Evolutionary conservation across 129 eudicot species (phyloP).

Genomic region (Gnaphalium uliginosum): DNA sequence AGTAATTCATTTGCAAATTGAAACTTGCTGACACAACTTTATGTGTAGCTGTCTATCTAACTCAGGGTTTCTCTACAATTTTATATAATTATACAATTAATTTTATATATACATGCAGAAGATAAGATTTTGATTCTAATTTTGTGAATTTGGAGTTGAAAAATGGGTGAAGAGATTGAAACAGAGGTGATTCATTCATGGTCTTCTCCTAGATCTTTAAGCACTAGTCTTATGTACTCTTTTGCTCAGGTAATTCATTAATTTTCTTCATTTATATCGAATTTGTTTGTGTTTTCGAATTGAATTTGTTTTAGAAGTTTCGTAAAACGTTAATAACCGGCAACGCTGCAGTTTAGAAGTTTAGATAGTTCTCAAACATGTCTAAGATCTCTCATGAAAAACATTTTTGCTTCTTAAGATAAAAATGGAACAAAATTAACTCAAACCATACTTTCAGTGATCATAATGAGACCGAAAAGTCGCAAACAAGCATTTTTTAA

Average conservation of each 20-base stretch:
- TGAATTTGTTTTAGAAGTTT: no score
- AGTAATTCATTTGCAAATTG: background rate
- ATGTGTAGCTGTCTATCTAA: background rate
- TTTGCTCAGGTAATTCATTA: constrained; percentile 63
- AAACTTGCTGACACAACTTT: no score
- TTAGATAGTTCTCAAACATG: background rate
- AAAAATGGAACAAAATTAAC: no score
- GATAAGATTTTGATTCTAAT: background rate
- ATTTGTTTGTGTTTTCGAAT: background rate
- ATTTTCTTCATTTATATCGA: background rate
- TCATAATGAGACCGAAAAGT: no score
- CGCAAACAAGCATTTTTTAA: no score
- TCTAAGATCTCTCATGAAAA: no score
- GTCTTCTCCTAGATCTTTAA: constrained; percentile 81
- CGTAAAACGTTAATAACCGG: background rate
- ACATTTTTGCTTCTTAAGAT: background rate
- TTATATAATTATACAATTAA: background rate
- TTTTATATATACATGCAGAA: constrained; percentile 2
- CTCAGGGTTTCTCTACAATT: background rate
- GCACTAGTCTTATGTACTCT: constrained; percentile 83
- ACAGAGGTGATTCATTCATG: constrained; percentile 73
- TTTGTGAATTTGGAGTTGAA: background rate
- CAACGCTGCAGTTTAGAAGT: background rate
- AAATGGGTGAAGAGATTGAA: constrained; percentile 36
- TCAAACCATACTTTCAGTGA: no score